Percentiles rank a stretch among this genome's conserved stretches.
phyloP scores from a whole-genome alignment of 1,284 basidiomycete species.

The Fomitiporia mediterranea region DNA sequence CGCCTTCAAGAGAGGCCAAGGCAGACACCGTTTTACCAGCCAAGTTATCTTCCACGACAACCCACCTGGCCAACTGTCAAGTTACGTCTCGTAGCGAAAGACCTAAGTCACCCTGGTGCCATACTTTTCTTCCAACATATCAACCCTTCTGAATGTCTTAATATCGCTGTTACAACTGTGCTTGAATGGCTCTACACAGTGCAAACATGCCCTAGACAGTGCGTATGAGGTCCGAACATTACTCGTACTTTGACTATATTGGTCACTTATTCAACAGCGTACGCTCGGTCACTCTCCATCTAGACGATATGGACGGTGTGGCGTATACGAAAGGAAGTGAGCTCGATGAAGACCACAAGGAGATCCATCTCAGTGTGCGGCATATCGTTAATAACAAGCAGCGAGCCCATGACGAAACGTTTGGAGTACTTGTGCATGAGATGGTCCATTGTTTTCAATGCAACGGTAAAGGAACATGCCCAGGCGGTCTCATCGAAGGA shows the following conservation, averaged over 20 bases:
- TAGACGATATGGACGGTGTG: constrained; percentile 50
- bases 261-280: constrained; percentile 5
- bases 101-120: constrained; percentile 54
- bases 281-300: constrained; percentile 16
- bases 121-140: constrained; percentile 51
- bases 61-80: constrained; percentile 49
- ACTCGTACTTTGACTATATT: neutral
- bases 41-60: constrained; percentile 7
- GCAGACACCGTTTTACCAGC: neutral
- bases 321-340: constrained; percentile 52
- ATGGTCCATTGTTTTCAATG: constrained; percentile 73
- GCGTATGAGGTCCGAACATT: constrained; percentile 25
- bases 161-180: constrained; percentile 47
- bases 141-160: constrained; percentile 42
- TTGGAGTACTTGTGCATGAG: constrained; percentile 62
- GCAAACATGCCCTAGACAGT: constrained; percentile 55
- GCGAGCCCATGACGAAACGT: constrained; percentile 54
- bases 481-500: constrained; percentile 66
- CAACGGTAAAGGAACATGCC: constrained; percentile 53
- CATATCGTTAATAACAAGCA: constrained; percentile 44
- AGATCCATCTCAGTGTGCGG: constrained; percentile 65
- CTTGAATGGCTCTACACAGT: constrained; percentile 57
- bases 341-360: constrained; percentile 47
- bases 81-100: constrained; percentile 51
- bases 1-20: neutral